Conservation (phyloP, 2,329 filamentous ascomycete genomes). For the Colletotrichum filicis region DNA sequence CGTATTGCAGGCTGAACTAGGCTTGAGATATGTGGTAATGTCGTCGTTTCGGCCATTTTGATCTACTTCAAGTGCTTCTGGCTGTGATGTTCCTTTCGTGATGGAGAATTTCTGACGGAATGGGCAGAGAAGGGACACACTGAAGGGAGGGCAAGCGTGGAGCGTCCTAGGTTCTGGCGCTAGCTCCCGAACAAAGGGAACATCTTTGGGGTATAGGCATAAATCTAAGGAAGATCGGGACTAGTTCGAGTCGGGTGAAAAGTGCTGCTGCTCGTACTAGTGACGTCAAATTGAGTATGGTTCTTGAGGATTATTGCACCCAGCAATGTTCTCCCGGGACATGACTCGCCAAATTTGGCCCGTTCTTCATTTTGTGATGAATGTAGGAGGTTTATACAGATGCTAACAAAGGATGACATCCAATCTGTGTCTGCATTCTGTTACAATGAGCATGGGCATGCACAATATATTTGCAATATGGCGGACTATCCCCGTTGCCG, state of each 20-base stretch:
- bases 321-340: neutral
- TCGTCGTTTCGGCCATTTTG: neutral
- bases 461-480: too few species aligned
- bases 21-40: neutral
- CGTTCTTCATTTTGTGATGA: neutral
- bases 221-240: neutral
- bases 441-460: neutral
- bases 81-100: neutral
- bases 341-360: neutral
- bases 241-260: neutral
- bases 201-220: neutral
- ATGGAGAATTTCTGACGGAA: neutral
- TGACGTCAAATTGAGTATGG: conserved; percentile 2
- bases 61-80: neutral
- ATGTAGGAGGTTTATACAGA: too few species aligned
- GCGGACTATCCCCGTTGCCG: too few species aligned
- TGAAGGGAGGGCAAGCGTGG: neutral
- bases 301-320: neutral
- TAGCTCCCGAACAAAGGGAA: conserved; percentile 4
- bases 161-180: neutral
- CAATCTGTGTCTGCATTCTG: too few species aligned
- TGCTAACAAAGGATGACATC: too few species aligned
- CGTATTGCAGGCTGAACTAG: conserved; percentile 1
- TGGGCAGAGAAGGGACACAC: neutral
- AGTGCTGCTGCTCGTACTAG: neutral